Conservation (phyloP, 2,329 filamentous ascomycete genomes). For the Diaporthe humulicola region DNA sequence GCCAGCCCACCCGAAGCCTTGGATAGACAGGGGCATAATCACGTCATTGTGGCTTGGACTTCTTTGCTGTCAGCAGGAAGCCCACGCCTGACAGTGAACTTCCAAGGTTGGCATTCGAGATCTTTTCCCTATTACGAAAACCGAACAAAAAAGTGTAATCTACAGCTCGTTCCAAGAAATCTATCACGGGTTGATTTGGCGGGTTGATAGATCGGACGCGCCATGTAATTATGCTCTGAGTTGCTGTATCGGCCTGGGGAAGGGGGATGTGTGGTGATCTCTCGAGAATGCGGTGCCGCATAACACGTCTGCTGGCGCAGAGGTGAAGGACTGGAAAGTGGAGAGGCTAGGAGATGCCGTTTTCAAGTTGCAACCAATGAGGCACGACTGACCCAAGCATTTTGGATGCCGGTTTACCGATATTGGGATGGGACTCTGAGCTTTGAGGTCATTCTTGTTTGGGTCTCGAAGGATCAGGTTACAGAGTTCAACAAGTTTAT, state of each 20-base stretch:
- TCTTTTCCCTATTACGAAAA: not conserved
- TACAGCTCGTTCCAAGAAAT: too few relatives aligned
- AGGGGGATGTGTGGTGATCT: not conserved
- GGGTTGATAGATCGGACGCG: not conserved
- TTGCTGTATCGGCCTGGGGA: too few relatives aligned
- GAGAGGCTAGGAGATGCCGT: not conserved
- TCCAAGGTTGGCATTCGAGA: not conserved
- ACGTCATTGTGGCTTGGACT: conserved; percentile 32
- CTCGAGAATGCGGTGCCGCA: not conserved
- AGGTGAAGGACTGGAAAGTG: not conserved
- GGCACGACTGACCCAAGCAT: not conserved
- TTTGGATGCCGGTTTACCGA: not conserved
- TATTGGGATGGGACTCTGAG: not conserved
- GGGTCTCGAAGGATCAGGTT: too few relatives aligned
- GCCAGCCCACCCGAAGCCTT: not conserved
- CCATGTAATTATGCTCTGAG: not conserved
- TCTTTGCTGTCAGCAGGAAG: not conserved
- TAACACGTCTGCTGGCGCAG: not conserved
- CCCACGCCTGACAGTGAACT: not conserved
- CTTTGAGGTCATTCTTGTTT: not conserved
- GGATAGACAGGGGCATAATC: conserved; percentile 19
- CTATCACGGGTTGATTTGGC: not conserved
- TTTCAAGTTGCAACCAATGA: not conserved
- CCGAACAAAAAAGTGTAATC: too few relatives aligned
- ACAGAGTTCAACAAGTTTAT: too few relatives aligned